phyloP scores from a whole-genome alignment of 2,329 filamentous ascomycete genomes.

The Aspergillus niger region DNA sequence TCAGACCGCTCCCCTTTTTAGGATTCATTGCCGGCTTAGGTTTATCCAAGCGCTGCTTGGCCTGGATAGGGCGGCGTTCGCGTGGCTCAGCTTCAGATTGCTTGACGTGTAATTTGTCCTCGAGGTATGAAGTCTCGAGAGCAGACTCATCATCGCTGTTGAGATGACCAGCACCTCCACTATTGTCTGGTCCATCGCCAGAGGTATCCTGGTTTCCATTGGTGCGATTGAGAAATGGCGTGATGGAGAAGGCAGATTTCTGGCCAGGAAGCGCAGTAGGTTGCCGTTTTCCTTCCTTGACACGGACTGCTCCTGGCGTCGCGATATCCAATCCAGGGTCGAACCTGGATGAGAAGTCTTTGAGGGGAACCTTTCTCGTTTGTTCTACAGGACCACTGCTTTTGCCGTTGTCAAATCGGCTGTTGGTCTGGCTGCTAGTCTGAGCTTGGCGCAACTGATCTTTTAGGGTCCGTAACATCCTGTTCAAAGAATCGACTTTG shows the following conservation, averaged over 20 bases:
- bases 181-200: slow-evolving; percentile 30
- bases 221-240: slow-evolving; percentile 82
- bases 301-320: slow-evolving; percentile 51
- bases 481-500: slow-evolving; percentile 68
- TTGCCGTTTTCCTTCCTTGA: slow-evolving; percentile 59
- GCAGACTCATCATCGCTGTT: slow-evolving; percentile 9
- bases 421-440: slow-evolving; percentile 50
- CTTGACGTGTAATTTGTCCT: neutral
- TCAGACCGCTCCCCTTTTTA: slow-evolving; percentile 6
- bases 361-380: slow-evolving; percentile 45
- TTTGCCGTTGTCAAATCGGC: slow-evolving; percentile 31
- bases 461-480: slow-evolving; percentile 69
- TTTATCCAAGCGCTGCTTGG: neutral
- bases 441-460: slow-evolving; percentile 69
- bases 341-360: slow-evolving; percentile 34
- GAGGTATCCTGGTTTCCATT: slow-evolving; percentile 54
- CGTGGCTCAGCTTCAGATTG: neutral
- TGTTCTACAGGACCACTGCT: slow-evolving; percentile 33
- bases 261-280: slow-evolving; percentile 69
- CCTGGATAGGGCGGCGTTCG: neutral
- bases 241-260: slow-evolving; percentile 92
- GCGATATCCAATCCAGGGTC: slow-evolving; percentile 51
- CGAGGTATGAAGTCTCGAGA: slow-evolving; percentile 3
- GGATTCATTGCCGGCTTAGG: slow-evolving; percentile 17
- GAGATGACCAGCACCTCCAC: slow-evolving; percentile 25